Evolutionary conservation across 2,329 filamentous ascomycete species (phyloP).

Genomic region (Metarhizium rileyi): DNA sequence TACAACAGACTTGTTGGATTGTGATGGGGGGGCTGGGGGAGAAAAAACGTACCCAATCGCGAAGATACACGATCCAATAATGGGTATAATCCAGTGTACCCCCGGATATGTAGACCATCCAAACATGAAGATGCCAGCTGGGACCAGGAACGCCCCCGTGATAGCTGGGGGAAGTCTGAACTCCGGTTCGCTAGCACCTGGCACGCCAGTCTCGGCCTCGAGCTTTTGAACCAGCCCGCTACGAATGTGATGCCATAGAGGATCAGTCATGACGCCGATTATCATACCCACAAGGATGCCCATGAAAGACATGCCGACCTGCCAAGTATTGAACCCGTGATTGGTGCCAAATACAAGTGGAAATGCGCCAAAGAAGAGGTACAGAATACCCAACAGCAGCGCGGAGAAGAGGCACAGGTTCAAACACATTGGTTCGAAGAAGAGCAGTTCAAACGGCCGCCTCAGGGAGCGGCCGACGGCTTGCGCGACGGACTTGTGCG

Average conservation of each 20-base stretch:
- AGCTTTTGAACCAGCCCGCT: constrained; percentile 44
- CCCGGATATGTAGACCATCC: constrained; percentile 70
- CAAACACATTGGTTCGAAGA: constrained; percentile 77
- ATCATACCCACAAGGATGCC: constrained; percentile 62
- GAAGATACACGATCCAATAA: constrained; percentile 64
- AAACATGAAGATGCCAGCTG: constrained; percentile 78
- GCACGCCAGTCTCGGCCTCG: constrained; percentile 37
- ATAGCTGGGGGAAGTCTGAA: constrained; percentile 72
- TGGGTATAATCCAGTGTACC: constrained; percentile 68
- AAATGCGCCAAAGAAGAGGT: constrained; percentile 87
- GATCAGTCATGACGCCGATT: constrained; percentile 49
- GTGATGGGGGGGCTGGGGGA: constrained; percentile 3
- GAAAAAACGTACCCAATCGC: constrained; percentile 51
- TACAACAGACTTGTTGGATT: constrained; percentile 1
- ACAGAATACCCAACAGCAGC: constrained; percentile 77
- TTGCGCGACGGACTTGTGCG: constrained; percentile 53
- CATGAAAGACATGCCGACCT: constrained; percentile 70
- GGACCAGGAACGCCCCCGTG: constrained; percentile 65
- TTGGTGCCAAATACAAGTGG: constrained; percentile 65
- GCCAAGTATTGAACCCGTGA: constrained; percentile 69
- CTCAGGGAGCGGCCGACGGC: constrained; percentile 51
- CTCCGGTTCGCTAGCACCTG: constrained; percentile 67
- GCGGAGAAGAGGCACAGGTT: constrained; percentile 75
- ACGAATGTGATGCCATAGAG: constrained; percentile 56
- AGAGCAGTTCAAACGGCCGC: constrained; percentile 69